Evolutionary conservation across 331 rosid species (phyloP), one percentile per base, ranked within the genome.

Genomic region (Acacia concinna): DNA sequence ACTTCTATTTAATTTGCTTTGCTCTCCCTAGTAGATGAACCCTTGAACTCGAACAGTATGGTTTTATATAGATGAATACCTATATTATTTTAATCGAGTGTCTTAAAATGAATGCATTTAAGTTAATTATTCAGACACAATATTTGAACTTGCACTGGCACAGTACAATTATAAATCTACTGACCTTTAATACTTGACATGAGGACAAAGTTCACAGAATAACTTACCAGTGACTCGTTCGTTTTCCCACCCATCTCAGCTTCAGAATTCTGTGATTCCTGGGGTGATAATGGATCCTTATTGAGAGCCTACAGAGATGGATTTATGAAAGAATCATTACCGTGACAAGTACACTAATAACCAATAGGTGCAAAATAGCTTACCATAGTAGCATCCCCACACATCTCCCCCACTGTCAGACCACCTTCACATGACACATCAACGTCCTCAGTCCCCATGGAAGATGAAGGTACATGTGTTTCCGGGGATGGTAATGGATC

Each of bases 401-500:
- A 44, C 35, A 25, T 52, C 73, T 28, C 54, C 56, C 18, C 83
- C 15, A 32, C 85, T 6, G 78, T 81, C 68, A 59, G 72, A 78
- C 66, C 49, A 84, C 28, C 79, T 43, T 81, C 86, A 71, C 35
- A 32, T 20, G 44, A 3, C 44, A 34, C 27, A 18, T 8, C 44
- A 20, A 8, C 11, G 32, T 73, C 78, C 74, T 85, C 71, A 8
- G 3, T 71, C 67, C 28, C 65, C 74, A 77, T n/a, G 59, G 81
- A 60, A n/a, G 84, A 59, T 38, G 84, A 82, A 72, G 72, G 52
- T 43, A 73, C 47, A 62, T 72, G 67, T 18, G 67, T 52, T 28
- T 87, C 84, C 67, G 69, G 84, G 63, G 68, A 73, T 40, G 81
- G 71, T 38, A 43, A 76, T 34, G 77, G 62, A 47, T 72, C 68